Base-by-base conservation (phyloP, 106 monocot genomes). In the Allium sativum region DNA sequence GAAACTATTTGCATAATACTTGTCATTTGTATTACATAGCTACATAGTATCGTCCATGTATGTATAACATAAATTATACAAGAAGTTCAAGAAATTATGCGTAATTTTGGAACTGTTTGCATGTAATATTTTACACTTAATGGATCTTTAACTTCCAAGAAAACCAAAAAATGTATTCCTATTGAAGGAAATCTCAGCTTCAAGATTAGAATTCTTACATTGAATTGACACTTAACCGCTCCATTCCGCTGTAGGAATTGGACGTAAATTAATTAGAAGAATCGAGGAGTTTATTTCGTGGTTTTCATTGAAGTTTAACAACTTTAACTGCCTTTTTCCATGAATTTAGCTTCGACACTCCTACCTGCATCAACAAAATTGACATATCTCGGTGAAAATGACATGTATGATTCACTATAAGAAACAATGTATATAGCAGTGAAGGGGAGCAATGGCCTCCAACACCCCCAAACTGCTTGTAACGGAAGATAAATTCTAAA, bases 251-350 rank as follows among this genome's bases (percentile, higher is more conserved):
- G 70, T 45, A 2, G 91, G 82, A 13, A 79, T 42, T 45, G 96
- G 96, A 52, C 91, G 64, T 12, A 98, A 41, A 42, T 65, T 84
- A 17, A 98, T 82, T n/a, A 80, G 44, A 55, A 98, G 58, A 19
- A 80, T 82, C 17, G 96, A 91, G 4, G 79, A 69, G 18, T 84
- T 65, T 61, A 98, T 79, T 73, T 91, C 80, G 45, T 98, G 91
- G 66, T 16, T 79, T 72, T 91, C 96, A 10, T 69, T 73, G 56
- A 74, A 75, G 3, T 41, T 74, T 61, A 71, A 57, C 18, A 98
- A 77, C 65, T 47, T 82, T 45, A 98, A 15, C 14, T 72, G 66
- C 67, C 87, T 72, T 61, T 82, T 82, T n/a, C 96, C 96, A 9
- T 78, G 52, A 43, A 91, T 74, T 59, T 62, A 48, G 72, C 84